These are phyloP conservation scores for Elsinoe fawcettii DNA, from an alignment of 2,329 filamentous ascomycete genomes.

Conservation along the genomic window DNA sequence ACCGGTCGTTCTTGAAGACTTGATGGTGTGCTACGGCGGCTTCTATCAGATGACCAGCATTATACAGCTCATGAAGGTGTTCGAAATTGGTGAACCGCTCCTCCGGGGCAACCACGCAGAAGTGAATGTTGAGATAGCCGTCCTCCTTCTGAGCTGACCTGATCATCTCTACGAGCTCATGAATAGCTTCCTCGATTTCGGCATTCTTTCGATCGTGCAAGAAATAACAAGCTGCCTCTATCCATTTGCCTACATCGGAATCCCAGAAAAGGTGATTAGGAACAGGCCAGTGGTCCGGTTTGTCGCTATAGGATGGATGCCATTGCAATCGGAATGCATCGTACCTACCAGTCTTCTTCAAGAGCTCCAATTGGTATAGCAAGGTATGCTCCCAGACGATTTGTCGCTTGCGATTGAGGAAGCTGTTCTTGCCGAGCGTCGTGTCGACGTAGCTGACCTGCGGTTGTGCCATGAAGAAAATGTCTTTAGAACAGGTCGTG, in stretches of 20 bases:
- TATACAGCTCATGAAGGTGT: slow-evolving; percentile 58
- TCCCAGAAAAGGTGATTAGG: slow-evolving; percentile 52
- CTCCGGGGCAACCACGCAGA: slow-evolving; percentile 50
- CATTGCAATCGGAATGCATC: slow-evolving; percentile 52
- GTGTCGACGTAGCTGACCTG: slow-evolving; percentile 35
- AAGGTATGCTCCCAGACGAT: slow-evolving; percentile 40
- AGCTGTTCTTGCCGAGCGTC: slow-evolving; percentile 27
- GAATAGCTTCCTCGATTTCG: slow-evolving; percentile 41
- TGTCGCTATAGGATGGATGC: slow-evolving; percentile 48
- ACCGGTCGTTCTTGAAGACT: slow-evolving; percentile 44
- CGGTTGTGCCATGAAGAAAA: slow-evolving; percentile 32
- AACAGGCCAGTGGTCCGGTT: slow-evolving; percentile 46
- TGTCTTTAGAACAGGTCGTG: no score
- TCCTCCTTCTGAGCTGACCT: slow-evolving; percentile 49
- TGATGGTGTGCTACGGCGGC: slow-evolving; percentile 50
- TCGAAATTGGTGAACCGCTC: slow-evolving; percentile 50
- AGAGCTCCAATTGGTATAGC: slow-evolving; percentile 45
- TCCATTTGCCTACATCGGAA: slow-evolving; percentile 53
- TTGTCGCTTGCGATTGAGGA: slow-evolving; percentile 34
- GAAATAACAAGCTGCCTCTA: slow-evolving; percentile 55
- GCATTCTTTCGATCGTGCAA: slow-evolving; percentile 36
- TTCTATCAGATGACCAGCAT: slow-evolving; percentile 55
- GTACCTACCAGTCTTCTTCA: slow-evolving; percentile 46
- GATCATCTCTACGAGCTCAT: slow-evolving; percentile 53
- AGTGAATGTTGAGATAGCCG: slow-evolving; percentile 58